Base-by-base conservation (phyloP, 1,284 basidiomycete species). In the Coniferiporia sulphurascens region DNA sequence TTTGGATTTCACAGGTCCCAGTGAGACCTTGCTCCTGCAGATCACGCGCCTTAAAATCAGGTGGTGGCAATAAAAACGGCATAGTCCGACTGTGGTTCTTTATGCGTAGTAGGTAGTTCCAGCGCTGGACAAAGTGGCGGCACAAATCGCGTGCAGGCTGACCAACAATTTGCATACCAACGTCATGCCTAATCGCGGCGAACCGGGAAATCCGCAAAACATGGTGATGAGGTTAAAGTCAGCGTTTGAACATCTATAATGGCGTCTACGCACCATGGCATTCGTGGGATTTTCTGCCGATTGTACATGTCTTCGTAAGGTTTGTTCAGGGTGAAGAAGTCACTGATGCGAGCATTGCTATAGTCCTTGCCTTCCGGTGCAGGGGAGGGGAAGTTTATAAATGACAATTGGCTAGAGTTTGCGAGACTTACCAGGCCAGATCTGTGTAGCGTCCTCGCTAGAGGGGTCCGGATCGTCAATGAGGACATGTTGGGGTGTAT, bases 1-100 rank as follows among this genome's bases (percentile, higher is more conserved):
- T 94, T 71, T 99, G 96, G 67, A 98, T 81, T 72, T 99, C 97
- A 70, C 95, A 98, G 0, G 96, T 98, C 12, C 97, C 96, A 3
- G 91, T 94, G 48, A 99, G 79, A 32, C 93, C 91, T 74, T 92
- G 80, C 51, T 86, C 81, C 27, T 84, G 76, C 15, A 99, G 79
- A 68, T 99, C 93, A 9, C 83, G 81, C 3, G 88, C 82, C 64
- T 82, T 92, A 71, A 95, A 98, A 71, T 99, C 97, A 0, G 96
- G 86, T 9, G 96, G 92, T 15, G 97, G 96, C 22, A 98, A 74
- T 45, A 99, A 77, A 78, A 98, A 98, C 1, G 96, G 95, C 93
- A 99, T 95, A 46, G 81, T 74, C 57, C 91, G 83, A 15, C 87
- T 84, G 72, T 99, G 97, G 66, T 98, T 98, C 87, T 98, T 93